Percentiles rank a stretch among this genome's conserved stretches.
Conservation (phyloP, 2,329 filamentous ascomycete species). For the Didymella exigua region DNA sequence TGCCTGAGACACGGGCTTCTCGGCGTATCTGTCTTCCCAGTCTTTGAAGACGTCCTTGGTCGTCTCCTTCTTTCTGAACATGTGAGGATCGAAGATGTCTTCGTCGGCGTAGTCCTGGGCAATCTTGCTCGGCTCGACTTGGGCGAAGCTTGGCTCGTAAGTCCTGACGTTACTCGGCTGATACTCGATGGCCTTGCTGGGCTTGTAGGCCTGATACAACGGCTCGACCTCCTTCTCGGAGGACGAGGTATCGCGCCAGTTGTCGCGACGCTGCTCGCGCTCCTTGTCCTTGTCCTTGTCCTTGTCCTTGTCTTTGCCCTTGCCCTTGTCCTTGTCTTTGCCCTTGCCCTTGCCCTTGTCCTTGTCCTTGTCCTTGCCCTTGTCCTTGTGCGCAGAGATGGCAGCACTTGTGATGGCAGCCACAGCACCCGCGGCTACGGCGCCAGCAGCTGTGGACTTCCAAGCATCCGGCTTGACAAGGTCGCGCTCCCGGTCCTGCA, state of each 20-base stretch:
- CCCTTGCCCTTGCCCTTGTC: slow-evolving; percentile 28
- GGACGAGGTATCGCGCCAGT: slow-evolving; percentile 13
- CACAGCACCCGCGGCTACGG: slow-evolving; percentile 42
- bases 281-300: slow-evolving; percentile 26
- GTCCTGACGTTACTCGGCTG: slow-evolving; percentile 32
- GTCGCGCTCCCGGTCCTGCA: slow-evolving; percentile 43
- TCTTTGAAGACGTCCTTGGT: slow-evolving; percentile 52
- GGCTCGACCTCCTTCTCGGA: slow-evolving; percentile 7
- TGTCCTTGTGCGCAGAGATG: slow-evolving; percentile 37
- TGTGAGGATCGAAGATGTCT: slow-evolving; percentile 53
- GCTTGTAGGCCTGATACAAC: slow-evolving; percentile 27
- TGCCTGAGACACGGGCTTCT: slow-evolving; percentile 48
- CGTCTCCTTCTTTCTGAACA: slow-evolving; percentile 52
- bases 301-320: slow-evolving; percentile 27
- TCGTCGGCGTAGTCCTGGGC: slow-evolving; percentile 50
- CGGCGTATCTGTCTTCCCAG: slow-evolving; percentile 50
- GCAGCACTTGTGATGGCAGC: slow-evolving; percentile 40
- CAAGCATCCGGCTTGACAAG: slow-evolving; percentile 43
- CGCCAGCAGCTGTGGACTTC: slow-evolving; percentile 47
- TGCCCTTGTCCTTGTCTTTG: too few relatives aligned
- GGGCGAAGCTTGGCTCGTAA: slow-evolving; percentile 41
- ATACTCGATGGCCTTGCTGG: slow-evolving; percentile 24
- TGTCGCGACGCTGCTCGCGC: slow-evolving; percentile 18
- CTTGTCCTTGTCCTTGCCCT: slow-evolving; percentile 23
- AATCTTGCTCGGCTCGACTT: slow-evolving; percentile 44